Percentiles rank a stretch among this genome's conserved stretches.
Conservation (phyloP, 495 filamentous ascomycete species). For the Tuber borchii region DNA sequence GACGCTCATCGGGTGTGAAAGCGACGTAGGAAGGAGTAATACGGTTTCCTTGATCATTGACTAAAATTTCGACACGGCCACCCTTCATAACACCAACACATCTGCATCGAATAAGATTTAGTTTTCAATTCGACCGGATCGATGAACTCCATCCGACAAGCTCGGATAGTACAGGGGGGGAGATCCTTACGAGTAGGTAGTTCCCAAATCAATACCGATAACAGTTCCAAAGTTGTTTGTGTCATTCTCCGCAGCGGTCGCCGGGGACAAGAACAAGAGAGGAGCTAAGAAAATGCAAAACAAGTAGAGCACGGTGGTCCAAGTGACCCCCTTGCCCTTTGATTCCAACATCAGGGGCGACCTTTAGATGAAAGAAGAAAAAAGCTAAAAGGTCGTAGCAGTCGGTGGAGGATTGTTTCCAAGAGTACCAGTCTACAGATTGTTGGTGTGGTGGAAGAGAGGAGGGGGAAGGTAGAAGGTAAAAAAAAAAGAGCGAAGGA, state of each 20-base stretch:
- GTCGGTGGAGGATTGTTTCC: conserved; percentile 13
- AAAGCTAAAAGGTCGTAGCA: conserved; percentile 15
- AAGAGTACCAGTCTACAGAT: not conserved
- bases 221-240: conserved; percentile 78
- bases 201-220: conserved; percentile 98
- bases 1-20: conserved; percentile 93
- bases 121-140: conserved; percentile 28
- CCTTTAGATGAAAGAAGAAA: conserved; percentile 23
- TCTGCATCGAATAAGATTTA: conserved; percentile 35
- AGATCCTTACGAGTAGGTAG: conserved; percentile 73
- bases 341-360: conserved; percentile 38
- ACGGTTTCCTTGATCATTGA: conserved; percentile 97
- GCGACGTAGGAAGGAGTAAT: conserved; percentile 98
- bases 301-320: conserved; percentile 75
- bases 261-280: conserved; percentile 67
- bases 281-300: conserved; percentile 71
- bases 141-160: conserved; percentile 1
- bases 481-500: conserved; percentile 9
- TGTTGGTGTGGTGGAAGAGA: conserved; percentile 19
- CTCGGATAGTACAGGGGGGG: not conserved
- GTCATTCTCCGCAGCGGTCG: conserved; percentile 65
- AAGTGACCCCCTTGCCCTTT: conserved; percentile 47
- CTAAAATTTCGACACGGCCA: conserved; percentile 95
- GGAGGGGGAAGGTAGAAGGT: conserved; percentile 20
- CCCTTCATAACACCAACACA: conserved; percentile 99